Conservation (phyloP, 169 alveolate species). For the Plasmodium berghei region DNA sequence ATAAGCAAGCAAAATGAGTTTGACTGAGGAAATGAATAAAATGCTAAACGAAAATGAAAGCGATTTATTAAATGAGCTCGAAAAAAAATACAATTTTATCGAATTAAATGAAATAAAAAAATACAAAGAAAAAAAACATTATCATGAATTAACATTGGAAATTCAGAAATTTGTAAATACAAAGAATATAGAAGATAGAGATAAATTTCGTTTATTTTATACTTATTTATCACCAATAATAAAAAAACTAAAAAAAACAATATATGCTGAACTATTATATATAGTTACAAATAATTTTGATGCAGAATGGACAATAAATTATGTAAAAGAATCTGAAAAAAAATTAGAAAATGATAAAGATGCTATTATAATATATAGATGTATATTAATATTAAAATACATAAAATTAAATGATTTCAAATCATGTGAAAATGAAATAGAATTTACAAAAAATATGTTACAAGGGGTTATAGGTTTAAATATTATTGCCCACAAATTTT, state of each 20-base stretch:
- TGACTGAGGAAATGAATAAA: slow-evolving; percentile 9
- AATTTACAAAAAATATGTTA: slow-evolving; percentile 44
- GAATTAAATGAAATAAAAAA: slow-evolving; percentile 29
- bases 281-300: slow-evolving; percentile 40
- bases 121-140: slow-evolving; percentile 45
- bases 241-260: slow-evolving; percentile 41
- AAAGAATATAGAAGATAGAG: slow-evolving; percentile 34
- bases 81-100: slow-evolving; percentile 30
- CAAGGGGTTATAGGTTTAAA: slow-evolving; percentile 73
- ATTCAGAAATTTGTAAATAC: slow-evolving; percentile 44
- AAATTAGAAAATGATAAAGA: slow-evolving; percentile 71
- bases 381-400: slow-evolving; percentile 59
- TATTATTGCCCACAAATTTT: slow-evolving; percentile 61
- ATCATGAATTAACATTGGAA: slow-evolving; percentile 67
- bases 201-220: slow-evolving; percentile 50
- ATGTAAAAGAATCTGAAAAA: slow-evolving; percentile 55
- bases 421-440: slow-evolving; percentile 64
- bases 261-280: slow-evolving; percentile 63
- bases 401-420: slow-evolving; percentile 47
- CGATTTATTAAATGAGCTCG: slow-evolving; percentile 10
- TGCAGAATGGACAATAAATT: slow-evolving; percentile 43
- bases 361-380: slow-evolving; percentile 64
- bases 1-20: neutral
- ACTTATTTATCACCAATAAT: slow-evolving; percentile 51
- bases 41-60: slow-evolving; percentile 38